Evolutionary conservation across 257 asterid genomes (phyloP).

Genomic region (Marsdenia floribunda): DNA sequence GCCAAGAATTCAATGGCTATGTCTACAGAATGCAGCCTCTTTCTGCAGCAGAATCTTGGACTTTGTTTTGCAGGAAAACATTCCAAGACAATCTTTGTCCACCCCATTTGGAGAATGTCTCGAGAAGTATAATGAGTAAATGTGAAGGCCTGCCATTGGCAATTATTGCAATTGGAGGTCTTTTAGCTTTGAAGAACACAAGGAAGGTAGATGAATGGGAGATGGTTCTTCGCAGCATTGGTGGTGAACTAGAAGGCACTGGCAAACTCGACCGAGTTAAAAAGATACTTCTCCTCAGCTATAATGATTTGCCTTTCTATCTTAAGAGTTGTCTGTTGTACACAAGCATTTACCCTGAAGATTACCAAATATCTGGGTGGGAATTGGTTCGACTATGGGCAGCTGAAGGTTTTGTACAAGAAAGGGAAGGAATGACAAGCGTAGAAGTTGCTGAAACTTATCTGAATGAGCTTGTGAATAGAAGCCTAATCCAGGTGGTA

Average conservation of each 20-base stretch:
- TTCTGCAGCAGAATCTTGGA: not conserved
- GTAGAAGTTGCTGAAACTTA: not conserved
- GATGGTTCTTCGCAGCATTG: not conserved
- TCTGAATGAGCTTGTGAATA: conserved; percentile 4
- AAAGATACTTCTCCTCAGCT: not conserved
- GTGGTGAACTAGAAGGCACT: not conserved
- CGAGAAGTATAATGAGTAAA: not conserved
- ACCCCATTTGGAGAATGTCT: not conserved
- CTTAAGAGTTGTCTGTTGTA: not conserved
- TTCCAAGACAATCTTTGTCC: not conserved
- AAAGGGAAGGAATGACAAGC: not conserved
- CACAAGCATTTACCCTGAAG: not conserved
- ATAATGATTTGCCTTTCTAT: not conserved
- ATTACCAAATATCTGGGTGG: not conserved
- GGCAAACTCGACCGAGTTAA: not conserved
- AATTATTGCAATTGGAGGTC: not conserved
- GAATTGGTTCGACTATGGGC: not conserved
- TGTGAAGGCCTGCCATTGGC: not conserved
- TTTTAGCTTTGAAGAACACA: not conserved
- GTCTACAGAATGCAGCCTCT: not conserved
- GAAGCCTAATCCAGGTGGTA: conserved; percentile 14
- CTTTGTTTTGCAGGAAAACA: not conserved
- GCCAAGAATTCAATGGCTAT: not conserved
- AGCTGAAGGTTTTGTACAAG: not conserved
- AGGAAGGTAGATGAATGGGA: not conserved